phyloP scores from a whole-genome alignment of 306 rosid genomes.

The Quercus berberidifolia region DNA sequence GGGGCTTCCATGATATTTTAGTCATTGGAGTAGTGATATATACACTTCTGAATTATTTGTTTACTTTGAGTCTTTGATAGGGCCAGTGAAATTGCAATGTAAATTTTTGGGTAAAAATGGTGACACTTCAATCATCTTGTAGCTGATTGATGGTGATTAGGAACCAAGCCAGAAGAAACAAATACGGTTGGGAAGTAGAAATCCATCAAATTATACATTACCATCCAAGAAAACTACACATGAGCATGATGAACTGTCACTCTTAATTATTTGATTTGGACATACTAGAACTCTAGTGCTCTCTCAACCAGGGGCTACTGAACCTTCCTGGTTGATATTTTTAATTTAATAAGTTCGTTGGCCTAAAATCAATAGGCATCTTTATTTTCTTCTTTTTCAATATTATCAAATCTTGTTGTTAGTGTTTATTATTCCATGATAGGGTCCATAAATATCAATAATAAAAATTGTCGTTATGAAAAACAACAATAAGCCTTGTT shows the following conservation, averaged over 20 bases:
- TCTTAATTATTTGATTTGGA: neutral
- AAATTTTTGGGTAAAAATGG: neutral
- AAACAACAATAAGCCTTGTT: too few species aligned
- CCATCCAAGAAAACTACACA: constrained; percentile 5
- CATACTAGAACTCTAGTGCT: neutral
- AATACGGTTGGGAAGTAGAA: constrained; percentile 22
- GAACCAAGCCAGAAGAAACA: constrained; percentile 1
- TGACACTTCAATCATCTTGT: neutral
- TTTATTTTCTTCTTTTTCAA: too few species aligned
- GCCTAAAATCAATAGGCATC: too few species aligned
- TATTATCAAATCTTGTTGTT: too few species aligned
- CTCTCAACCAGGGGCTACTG: too few species aligned
- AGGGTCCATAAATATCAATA: too few species aligned
- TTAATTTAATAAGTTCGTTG: too few species aligned
- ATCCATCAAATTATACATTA: constrained; percentile 24
- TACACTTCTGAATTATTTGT: neutral
- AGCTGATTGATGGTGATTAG: neutral
- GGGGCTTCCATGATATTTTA: too few species aligned
- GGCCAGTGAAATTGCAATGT: neutral
- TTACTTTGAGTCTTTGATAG: neutral
- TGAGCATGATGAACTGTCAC: constrained; percentile 2
- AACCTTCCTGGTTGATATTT: too few species aligned
- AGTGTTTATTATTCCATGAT: too few species aligned
- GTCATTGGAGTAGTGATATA: too few species aligned
- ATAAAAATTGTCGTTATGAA: too few species aligned